Evolutionary conservation across 805 yeast genomes (phyloP).

Genomic region (Yamadazyma insecticola): DNA sequence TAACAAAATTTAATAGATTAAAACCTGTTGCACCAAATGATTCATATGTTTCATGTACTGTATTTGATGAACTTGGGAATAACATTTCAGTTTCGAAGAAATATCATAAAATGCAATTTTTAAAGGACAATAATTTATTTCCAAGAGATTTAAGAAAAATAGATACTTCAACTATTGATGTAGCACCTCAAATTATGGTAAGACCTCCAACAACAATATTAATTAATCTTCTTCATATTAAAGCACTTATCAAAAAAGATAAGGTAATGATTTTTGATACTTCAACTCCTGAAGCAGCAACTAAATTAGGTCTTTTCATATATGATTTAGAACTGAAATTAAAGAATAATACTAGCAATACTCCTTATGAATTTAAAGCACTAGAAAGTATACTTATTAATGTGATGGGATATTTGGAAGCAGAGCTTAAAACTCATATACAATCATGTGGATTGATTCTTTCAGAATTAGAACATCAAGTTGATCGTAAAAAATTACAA

Average conservation of each 20-base stretch:
- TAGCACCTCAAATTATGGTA: slow-evolving; percentile 85
- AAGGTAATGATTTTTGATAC: slow-evolving; percentile 82
- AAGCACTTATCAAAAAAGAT: slow-evolving; percentile 82
- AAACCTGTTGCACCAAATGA: slow-evolving; percentile 47
- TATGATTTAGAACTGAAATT: slow-evolving; percentile 80
- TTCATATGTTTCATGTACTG: slow-evolving; percentile 69
- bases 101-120: slow-evolving; percentile 67
- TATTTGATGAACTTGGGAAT: slow-evolving; percentile 66
- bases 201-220: slow-evolving; percentile 69
- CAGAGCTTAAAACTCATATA: slow-evolving; percentile 62
- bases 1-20: slow-evolving; percentile 14
- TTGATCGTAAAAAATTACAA: slow-evolving; percentile 69
- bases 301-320: slow-evolving; percentile 69
- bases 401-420: slow-evolving; percentile 73
- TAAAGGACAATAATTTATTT: slow-evolving; percentile 65
- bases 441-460: slow-evolving; percentile 59
- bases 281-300: slow-evolving; percentile 59
- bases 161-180: slow-evolving; percentile 68
- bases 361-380: slow-evolving; percentile 71
- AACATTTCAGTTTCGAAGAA: slow-evolving; percentile 66
- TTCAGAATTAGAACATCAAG: slow-evolving; percentile 69
- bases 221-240: slow-evolving; percentile 79
- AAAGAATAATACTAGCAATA: slow-evolving; percentile 25
- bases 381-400: slow-evolving; percentile 78
- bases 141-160: slow-evolving; percentile 87